Evolutionary conservation across 768 basidiomycete genomes (phyloP), one percentile per base, ranked within the genome.

Genomic region (Hemileccinum impolitum): DNA sequence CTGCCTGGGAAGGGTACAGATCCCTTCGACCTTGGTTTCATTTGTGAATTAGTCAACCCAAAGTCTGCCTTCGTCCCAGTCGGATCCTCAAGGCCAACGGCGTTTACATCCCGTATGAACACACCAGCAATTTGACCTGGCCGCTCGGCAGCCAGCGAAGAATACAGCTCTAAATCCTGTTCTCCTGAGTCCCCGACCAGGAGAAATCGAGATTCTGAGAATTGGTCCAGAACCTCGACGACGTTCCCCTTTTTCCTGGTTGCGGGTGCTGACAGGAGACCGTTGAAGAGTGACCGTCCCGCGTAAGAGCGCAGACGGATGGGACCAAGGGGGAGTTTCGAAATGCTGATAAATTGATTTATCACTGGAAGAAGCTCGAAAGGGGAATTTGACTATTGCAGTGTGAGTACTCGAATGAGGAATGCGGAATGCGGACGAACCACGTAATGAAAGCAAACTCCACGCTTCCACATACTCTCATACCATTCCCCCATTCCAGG

Each of bases 101-200:
- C 50, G 3, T 75, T 73, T 13, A 85, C 88, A 58, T 95, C 89
- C 18, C 95, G 79, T 37, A 98, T 82, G 68, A 91, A 90, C 31
- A 97, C 80, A 3, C 75, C 91, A 4, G 85, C 69, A 32, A 98
- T 76, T 60, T 90, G 88, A 4, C 71, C 55, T 0, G 86, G 81
- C 11, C 82, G 73, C 48, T 90, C 84, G 15, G 71, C 66, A 1
- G 95, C 92, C 15, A 95, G 62, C 3, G 81, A 74, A 13, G 85
- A 75, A 64, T 97, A 98, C 2, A 98, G 74, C 66, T 98, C 94
- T 38, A 98, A 70, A 68, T 98, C 95, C 57, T 96, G 94, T 63
- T 98, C 95, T 30, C 94, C 95, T 0, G 85, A 82, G 65, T 98
- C 95, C 7, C 95, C 95, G 35, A 98, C 75, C 42, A 94, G 79